phyloP scores from a whole-genome alignment of 139 green algal genomes.

The Micromonas commoda region DNA sequence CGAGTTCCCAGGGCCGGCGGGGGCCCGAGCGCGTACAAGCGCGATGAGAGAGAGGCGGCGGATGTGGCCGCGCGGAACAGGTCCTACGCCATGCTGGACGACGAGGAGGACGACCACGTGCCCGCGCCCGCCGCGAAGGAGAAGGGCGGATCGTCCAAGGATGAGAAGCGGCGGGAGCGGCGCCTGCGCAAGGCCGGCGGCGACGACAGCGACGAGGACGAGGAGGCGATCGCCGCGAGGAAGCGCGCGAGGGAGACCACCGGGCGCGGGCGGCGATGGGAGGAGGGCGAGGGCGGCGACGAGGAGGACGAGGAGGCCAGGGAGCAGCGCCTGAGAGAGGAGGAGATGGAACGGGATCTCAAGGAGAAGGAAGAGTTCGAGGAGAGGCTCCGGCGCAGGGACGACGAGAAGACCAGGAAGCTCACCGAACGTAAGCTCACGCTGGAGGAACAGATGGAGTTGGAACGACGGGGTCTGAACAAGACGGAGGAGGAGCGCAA shows the following conservation, averaged over 20 bases:
- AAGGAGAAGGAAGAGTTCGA: slow-evolving; percentile 86
- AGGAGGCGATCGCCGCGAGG: background rate
- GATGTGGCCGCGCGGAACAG: background rate
- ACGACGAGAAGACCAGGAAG: slow-evolving; percentile 66
- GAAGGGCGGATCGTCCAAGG: background rate
- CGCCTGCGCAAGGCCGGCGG: background rate
- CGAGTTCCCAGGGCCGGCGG: background rate
- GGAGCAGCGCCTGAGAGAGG: slow-evolving; percentile 29
- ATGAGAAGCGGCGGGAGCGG: background rate
- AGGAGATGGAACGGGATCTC: slow-evolving; percentile 44
- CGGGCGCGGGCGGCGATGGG: background rate
- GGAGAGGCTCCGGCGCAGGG: slow-evolving; percentile 52
- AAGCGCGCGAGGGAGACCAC: background rate
- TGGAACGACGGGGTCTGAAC: slow-evolving; percentile 28
- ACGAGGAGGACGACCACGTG: too few relatives aligned
- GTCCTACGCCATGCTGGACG: too few relatives aligned
- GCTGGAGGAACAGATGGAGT: background rate
- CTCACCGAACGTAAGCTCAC: slow-evolving; percentile 14
- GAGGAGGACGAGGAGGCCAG: slow-evolving; percentile 12
- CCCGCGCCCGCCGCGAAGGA: background rate
- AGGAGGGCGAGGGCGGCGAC: slow-evolving; percentile 1
- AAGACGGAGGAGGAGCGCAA: slow-evolving; percentile 34
- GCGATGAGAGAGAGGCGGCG: background rate
- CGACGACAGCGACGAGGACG: background rate
- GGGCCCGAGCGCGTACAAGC: background rate